Evolutionary conservation across 2,329 filamentous ascomycete species (phyloP), one percentile per base, ranked within the genome.

Genomic region (Colletotrichum paranaense): DNA sequence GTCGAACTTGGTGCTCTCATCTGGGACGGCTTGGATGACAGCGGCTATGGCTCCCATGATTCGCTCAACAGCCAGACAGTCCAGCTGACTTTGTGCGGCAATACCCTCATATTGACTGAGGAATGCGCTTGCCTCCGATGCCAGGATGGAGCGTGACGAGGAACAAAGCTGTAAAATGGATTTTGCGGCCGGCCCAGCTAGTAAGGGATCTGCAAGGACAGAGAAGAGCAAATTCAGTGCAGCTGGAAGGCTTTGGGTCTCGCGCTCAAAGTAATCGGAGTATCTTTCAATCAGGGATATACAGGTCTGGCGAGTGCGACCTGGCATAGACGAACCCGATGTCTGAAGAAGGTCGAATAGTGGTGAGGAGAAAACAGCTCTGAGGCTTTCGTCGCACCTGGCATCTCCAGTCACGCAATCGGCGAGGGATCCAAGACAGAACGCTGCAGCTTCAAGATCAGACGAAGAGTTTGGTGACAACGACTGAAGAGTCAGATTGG

Each of bases 141-240:
- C 90, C n/a, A 97, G 84, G 64, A 91, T 88, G 30, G 86, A 86
- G 49, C 94, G 89, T 75, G 94, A 97, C 35, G 93, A 93, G 0
- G 91, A 94, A 79, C 94, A 96, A 1, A 97, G 88, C 6, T 89
- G 90, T 38, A 89, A 86, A 46, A 97, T 95, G 0, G 94, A 93
- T 78, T 91, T 93, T 2, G 94, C 93, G 4, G 94, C 93, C 62
- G 90, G 87, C n/a, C 88, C 86, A 9, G 92, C 91, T 57, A 95
- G 85, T 4, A 87, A 83, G 2, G 88, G 83, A 38, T 92, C 90
- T 22, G 88, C 87, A 4, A 96, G 85, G 7, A 93, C 91, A 38
- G 87, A 88, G 79, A 97, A 95, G 1, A 97, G 87, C 57, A 96
- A 90, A 62, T 92, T 93, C 28, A 97, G 85, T 1, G 92, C 92